A percentile compares a stretch with the other conserved stretches of the same genome.
These are phyloP conservation scores for Lipomyces yamadae DNA, from an alignment of 805 yeast species.

Conservation along the genomic window DNA sequence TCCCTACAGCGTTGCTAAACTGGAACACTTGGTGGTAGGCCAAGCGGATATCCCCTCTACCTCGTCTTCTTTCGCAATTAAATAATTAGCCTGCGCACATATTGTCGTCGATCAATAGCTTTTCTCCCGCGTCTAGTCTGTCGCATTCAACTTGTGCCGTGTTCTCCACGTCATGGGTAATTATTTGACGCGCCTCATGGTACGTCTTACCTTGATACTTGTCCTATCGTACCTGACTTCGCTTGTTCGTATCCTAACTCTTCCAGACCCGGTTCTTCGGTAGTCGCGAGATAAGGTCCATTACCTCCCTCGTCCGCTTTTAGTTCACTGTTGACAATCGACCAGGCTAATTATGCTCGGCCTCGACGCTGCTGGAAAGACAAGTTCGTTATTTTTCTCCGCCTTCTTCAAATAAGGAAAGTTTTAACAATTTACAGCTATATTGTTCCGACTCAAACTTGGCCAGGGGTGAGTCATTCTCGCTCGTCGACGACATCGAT, in stretches of 20 bases:
- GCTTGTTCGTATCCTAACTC: neutral
- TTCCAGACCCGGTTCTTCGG: slow-evolving; percentile 28
- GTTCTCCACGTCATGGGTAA: slow-evolving; percentile 24
- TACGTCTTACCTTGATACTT: neutral
- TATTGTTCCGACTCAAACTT: slow-evolving; percentile 68
- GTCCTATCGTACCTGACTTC: neutral
- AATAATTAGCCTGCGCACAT: too few species aligned
- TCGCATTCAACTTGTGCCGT: too few species aligned
- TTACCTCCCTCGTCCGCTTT: neutral
- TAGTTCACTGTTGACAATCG: slow-evolving; percentile 2
- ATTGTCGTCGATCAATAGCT: too few species aligned
- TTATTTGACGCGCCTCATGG: slow-evolving; percentile 27
- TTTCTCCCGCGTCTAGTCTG: too few species aligned
- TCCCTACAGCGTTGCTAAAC: too few species aligned
- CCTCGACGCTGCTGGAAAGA: slow-evolving; percentile 83
- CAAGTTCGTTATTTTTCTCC: slow-evolving; percentile 38
- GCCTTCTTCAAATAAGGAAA: neutral
- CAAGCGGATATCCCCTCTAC: too few species aligned
- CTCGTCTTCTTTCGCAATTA: too few species aligned
- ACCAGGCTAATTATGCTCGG: slow-evolving; percentile 80
- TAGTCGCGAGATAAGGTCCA: slow-evolving; percentile 29
- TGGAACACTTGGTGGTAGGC: too few species aligned
- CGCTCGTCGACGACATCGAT: neutral
- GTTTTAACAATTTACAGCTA: slow-evolving; percentile 48
- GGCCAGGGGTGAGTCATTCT: slow-evolving; percentile 19